A percentile compares a stretch with the other conserved stretches of the same genome.
Evolutionary conservation across 306 rosid genomes (phyloP).

Genomic region (Amphicarpaea edgeworthii): DNA sequence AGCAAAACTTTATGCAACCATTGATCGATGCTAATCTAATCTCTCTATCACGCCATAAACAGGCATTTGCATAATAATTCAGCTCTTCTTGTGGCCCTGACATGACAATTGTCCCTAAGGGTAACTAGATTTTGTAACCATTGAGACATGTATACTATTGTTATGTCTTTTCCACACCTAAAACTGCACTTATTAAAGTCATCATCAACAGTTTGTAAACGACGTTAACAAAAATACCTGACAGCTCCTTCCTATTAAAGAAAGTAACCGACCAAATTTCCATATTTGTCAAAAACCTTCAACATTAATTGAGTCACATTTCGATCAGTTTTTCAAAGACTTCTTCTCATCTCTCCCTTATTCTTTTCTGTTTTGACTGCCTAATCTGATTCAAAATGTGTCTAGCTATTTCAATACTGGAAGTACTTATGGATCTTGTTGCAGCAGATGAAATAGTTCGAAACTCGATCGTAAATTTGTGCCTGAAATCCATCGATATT

Average conservation of each 20-base stretch:
- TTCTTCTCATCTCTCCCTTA: neutral
- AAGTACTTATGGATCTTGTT: neutral
- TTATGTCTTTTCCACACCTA: constrained; percentile 4
- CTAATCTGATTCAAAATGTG: neutral
- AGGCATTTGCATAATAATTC: constrained; percentile 18
- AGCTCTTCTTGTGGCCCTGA: constrained; percentile 18
- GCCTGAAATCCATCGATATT: neutral
- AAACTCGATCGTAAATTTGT: neutral
- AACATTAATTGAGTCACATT: neutral
- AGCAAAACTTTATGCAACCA: constrained; percentile 27
- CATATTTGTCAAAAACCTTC: neutral
- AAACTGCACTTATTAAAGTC: constrained; percentile 11
- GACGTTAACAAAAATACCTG: constrained; percentile 16
- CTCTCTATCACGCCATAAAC: constrained; percentile 5
- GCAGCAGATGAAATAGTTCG: neutral
- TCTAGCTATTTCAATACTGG: neutral
- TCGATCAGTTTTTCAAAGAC: constrained; percentile 15
- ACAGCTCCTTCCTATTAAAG: neutral
- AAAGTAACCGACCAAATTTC: constrained; percentile 18
- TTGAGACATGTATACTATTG: neutral
- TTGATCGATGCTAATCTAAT: neutral
- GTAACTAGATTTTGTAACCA: neutral
- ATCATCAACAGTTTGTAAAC: neutral
- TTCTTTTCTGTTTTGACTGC: neutral
- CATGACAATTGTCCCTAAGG: constrained; percentile 10